These are phyloP conservation scores for Kwoniella dendrophila DNA, from an alignment of 768 basidiomycete genomes.

Conservation along the genomic window DNA sequence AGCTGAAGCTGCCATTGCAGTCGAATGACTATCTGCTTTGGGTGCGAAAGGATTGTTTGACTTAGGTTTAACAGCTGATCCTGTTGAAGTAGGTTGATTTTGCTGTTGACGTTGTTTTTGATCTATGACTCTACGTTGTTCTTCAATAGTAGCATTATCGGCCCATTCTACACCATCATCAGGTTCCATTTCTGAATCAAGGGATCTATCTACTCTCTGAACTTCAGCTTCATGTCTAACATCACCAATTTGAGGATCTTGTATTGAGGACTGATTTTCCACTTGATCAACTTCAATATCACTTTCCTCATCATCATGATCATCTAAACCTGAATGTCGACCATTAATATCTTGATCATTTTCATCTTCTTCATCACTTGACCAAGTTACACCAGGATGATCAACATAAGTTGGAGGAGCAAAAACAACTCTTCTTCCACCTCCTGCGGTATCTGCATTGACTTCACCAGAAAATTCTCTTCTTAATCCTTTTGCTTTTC, in stretches of 20 bases:
- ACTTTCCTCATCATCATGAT: conserved; percentile 65
- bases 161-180: conserved; percentile 92
- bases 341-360: conserved; percentile 69
- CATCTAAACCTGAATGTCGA: too few species aligned
- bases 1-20: conserved; percentile 36
- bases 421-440: conserved; percentile 67
- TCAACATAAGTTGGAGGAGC: conserved; percentile 62
- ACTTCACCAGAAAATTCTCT: conserved; percentile 27
- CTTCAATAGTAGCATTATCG: conserved; percentile 66
- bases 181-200: conserved; percentile 55
- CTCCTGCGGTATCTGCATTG: conserved; percentile 18
- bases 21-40: conserved; percentile 4
- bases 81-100: conserved; percentile 26
- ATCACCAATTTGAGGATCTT: conserved; percentile 63
- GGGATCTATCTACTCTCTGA: conserved; percentile 15
- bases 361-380: conserved; percentile 63
- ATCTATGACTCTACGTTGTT: conserved; percentile 42
- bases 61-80: conserved; percentile 44
- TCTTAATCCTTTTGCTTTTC: conserved; percentile 34
- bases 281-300: conserved; percentile 47
- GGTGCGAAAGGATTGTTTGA: conserved; percentile 49
- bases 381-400: conserved; percentile 56
- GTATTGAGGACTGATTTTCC: conserved; percentile 13
- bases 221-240: conserved; percentile 40
- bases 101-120: conserved; percentile 27